Evolutionary conservation across 2,329 filamentous ascomycete species (phyloP), one percentile per base, ranked within the genome.

Genomic region (Periconia digitata): DNA sequence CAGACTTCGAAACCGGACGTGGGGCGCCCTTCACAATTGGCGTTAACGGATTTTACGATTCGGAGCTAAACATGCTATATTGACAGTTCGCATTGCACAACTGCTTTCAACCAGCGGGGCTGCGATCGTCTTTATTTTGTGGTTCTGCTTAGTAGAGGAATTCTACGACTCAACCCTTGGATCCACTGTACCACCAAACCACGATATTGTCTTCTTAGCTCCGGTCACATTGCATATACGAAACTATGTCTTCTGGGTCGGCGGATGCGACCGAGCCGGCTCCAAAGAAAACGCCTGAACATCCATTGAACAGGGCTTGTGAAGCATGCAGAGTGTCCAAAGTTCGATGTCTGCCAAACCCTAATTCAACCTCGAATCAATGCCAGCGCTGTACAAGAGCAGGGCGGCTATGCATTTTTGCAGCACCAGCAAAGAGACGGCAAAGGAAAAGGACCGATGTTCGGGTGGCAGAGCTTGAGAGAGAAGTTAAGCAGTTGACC

Each of bases 361-460:
- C 63, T 8, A 58, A 57, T 27, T 50, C 59, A 44, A 51, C 44
- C 32, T 66, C 63, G 6, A 54, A 54, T 2, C 63, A 64, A 40
- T 71, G 68, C 36, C 66, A 70, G 40, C 56, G 68, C 50, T 71
- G 68, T 49, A 63, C 66, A 36, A 71, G 66, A 47, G 65, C 64
- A 21, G 63, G 60, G 13, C 55, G 56, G 43, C 37, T 53, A 12
- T 71, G 68, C 47, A 37, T 70, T n/a, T 71, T 71, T 51, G 65
- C 66, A 15, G 54, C 67, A 1, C 67, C 68, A n/a, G 63, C 60
- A 38, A 70, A 70, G 54, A 55, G 68, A 29, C 52, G 66, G 12
- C 68, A 70, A 42, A 56, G 67, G 6, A 71, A 71, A 34, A 60
- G 67, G 38, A 71, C 68, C 40, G 68, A 71, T 47, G 65, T 70